Percentiles rank a stretch among this genome's conserved stretches.
Evolutionary conservation across 306 rosid genomes (phyloP).

Genomic region (Benincasa hispida): DNA sequence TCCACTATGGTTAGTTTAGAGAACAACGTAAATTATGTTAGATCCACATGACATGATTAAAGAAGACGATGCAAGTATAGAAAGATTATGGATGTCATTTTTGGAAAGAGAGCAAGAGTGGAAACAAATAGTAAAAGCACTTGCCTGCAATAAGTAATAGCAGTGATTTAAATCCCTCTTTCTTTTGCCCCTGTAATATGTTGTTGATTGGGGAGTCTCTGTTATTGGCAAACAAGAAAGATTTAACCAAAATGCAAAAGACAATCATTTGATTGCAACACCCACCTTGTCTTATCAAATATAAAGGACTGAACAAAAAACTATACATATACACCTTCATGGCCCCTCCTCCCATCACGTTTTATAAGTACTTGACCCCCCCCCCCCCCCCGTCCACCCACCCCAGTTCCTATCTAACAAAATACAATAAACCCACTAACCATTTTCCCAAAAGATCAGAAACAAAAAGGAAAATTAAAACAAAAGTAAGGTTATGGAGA

Average conservation of each 20-base stretch:
- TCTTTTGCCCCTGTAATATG: background rate
- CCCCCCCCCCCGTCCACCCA: no score
- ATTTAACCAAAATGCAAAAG: constrained; percentile 11
- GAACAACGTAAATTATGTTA: background rate
- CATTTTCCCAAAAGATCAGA: constrained; percentile 5
- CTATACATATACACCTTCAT: constrained; percentile 13
- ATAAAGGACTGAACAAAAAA: constrained; percentile 13
- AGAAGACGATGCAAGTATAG: background rate
- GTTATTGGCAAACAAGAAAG: constrained; percentile 7
- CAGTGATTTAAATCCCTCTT: constrained; percentile 2
- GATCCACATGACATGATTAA: background rate
- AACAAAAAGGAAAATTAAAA: background rate
- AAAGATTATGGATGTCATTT: background rate
- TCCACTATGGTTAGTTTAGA: background rate
- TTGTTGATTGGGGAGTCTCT: background rate
- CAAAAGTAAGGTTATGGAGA: constrained; percentile 6
- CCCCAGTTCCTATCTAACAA: no score
- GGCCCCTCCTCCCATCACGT: constrained; percentile 8
- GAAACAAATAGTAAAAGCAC: constrained; percentile 5
- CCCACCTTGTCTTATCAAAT: constrained; percentile 15
- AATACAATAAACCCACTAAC: constrained; percentile 13
- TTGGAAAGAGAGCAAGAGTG: constrained; percentile 6
- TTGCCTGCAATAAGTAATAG: constrained; percentile 5
- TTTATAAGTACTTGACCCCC: constrained; percentile 12
- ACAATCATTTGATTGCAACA: constrained; percentile 11